A percentile compares a stretch with the other conserved stretches of the same genome.
phyloP scores from a whole-genome alignment of 371 early-diverging fungal genomes.

The Cokeromyces recurvatus region DNA sequence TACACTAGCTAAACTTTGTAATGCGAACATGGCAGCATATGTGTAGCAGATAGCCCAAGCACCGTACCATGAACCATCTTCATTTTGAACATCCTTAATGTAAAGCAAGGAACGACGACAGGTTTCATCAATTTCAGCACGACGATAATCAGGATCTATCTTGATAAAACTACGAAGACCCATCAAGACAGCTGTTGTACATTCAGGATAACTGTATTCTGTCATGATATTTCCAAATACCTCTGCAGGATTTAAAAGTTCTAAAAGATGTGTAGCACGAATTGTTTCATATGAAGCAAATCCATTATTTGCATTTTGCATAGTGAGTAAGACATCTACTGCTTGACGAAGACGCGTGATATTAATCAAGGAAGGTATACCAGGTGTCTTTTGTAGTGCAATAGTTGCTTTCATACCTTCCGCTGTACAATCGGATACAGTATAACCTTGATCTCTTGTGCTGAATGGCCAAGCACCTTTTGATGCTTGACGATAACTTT shows the following conservation, averaged over 20 bases:
- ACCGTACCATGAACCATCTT: constrained; percentile 94
- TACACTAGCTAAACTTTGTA: constrained; percentile 81
- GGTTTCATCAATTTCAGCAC: constrained; percentile 72
- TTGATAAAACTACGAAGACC: constrained; percentile 78
- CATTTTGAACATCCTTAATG: constrained; percentile 67
- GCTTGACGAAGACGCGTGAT: constrained; percentile 76
- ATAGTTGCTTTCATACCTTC: constrained; percentile 87
- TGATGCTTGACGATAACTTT: constrained; percentile 77
- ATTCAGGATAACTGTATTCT: constrained; percentile 96
- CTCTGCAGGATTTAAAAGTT: constrained; percentile 91
- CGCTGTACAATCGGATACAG: constrained; percentile 96
- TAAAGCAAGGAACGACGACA: constrained; percentile 64
- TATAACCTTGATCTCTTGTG: constrained; percentile 90
- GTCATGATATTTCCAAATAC: constrained; percentile 96
- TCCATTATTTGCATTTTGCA: constrained; percentile 91
- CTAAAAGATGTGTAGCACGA: constrained; percentile 77
- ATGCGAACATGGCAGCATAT: constrained; percentile 93
- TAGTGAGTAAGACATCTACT: constrained; percentile 83
- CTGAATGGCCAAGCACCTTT: constrained; percentile 97
- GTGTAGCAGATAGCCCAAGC: constrained; percentile 97
- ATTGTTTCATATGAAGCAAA: constrained; percentile 89
- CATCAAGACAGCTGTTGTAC: constrained; percentile 90
- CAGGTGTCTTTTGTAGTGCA: constrained; percentile 62
- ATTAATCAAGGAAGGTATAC: constrained; percentile 32
- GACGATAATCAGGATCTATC: constrained; percentile 76